These are phyloP conservation scores for Candida odintsovae DNA, from an alignment of 805 yeast species.

Conservation along the genomic window DNA sequence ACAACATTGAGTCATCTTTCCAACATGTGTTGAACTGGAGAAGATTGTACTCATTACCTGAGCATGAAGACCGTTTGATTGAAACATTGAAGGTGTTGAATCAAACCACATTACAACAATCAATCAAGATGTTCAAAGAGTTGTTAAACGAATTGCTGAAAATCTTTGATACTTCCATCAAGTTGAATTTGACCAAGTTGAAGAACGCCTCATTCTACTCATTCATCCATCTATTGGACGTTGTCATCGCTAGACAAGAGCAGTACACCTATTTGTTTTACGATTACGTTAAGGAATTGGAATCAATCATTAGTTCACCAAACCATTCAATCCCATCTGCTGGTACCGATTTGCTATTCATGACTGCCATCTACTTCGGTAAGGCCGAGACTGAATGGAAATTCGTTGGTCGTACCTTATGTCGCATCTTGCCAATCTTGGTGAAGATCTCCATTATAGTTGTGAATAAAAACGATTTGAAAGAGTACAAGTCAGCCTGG, in stretches of 20 bases:
- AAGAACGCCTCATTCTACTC: constrained; percentile 43
- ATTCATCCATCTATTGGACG: constrained; percentile 54
- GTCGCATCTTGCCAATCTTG: constrained; percentile 51
- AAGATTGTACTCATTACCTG: constrained; percentile 28
- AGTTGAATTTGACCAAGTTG: constrained; percentile 20
- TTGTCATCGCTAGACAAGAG: constrained; percentile 59
- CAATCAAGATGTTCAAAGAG: constrained; percentile 57
- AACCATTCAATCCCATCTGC: constrained; percentile 36
- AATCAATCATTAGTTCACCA: constrained; percentile 11
- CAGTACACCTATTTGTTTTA: constrained; percentile 55
- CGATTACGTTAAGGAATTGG: constrained; percentile 32
- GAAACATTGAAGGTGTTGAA: constrained; percentile 44
- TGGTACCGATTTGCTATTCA: constrained; percentile 44
- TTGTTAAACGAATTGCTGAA: constrained; percentile 37
- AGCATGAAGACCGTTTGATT: constrained; percentile 40
- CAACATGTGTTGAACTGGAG: constrained; percentile 51
- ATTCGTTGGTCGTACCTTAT: constrained; percentile 55
- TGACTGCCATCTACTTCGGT: constrained; percentile 41
- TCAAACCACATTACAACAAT: constrained; percentile 46
- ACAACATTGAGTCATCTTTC: constrained; percentile 51
- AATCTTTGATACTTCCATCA: constrained; percentile 26
- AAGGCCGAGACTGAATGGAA: constrained; percentile 54
- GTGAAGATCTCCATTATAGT: constrained; percentile 35
- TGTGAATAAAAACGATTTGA: constrained; percentile 14
- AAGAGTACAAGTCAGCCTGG: constrained; percentile 25